These are phyloP conservation scores for Boechera retrofracta DNA, from an alignment of 345 rosid genomes.

Conservation along the genomic window DNA sequence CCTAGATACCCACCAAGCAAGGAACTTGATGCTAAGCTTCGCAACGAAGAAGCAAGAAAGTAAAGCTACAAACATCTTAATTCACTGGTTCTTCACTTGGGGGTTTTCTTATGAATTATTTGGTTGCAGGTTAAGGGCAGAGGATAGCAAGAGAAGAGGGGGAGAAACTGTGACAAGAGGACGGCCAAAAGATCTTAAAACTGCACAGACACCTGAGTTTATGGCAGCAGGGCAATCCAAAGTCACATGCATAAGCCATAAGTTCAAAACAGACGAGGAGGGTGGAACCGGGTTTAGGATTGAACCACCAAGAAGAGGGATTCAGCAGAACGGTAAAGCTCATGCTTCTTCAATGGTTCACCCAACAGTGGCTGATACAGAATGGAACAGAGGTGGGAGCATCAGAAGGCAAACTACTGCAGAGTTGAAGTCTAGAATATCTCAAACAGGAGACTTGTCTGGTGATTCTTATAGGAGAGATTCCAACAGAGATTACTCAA, in stretches of 20 bases:
- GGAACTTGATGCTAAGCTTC: slow-evolving; percentile 72
- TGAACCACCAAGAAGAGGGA: slow-evolving; percentile 55
- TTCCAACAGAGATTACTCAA: slow-evolving; percentile 48
- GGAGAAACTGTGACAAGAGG: slow-evolving; percentile 76
- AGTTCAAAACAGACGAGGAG: slow-evolving; percentile 52
- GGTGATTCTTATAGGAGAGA: slow-evolving; percentile 40
- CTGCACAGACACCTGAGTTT: slow-evolving; percentile 71
- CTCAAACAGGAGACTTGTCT: slow-evolving; percentile 45
- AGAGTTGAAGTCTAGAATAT: slow-evolving; percentile 30
- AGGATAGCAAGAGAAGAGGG: slow-evolving; percentile 63
- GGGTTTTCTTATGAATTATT: not conserved
- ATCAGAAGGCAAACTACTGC: slow-evolving; percentile 45
- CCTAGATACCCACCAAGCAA: slow-evolving; percentile 84
- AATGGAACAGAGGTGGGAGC: slow-evolving; percentile 46
- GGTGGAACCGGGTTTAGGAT: slow-evolving; percentile 60
- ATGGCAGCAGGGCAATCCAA: slow-evolving; percentile 59
- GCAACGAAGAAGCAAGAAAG: slow-evolving; percentile 69
- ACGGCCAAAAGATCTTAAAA: slow-evolving; percentile 52
- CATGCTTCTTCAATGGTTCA: slow-evolving; percentile 68
- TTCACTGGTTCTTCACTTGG: not conserved
- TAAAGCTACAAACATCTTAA: slow-evolving; percentile 34
- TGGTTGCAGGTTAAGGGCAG: slow-evolving; percentile 63
- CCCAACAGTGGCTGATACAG: slow-evolving; percentile 50
- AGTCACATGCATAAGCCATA: slow-evolving; percentile 51
- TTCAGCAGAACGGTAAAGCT: slow-evolving; percentile 41